A percentile compares a stretch with the other conserved stretches of the same genome.
Conservation (phyloP, 345 rosid genomes). For the Angophora floribunda region DNA sequence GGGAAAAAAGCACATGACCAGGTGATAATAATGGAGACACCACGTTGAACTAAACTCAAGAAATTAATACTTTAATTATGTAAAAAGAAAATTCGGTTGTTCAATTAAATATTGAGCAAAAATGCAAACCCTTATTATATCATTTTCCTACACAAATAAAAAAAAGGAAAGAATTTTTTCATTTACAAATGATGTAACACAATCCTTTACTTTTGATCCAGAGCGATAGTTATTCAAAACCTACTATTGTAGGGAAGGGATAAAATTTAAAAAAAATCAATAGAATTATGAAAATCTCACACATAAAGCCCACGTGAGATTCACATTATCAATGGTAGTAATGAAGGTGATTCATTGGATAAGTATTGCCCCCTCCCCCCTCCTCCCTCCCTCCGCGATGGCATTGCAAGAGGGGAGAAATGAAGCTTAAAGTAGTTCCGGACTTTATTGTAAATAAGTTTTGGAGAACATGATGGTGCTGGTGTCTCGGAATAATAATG, state of each 20-base stretch:
- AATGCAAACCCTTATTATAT: not conserved
- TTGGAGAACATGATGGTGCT: not conserved
- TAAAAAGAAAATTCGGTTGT: not conserved
- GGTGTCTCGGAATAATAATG: not conserved
- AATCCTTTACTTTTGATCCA: not conserved
- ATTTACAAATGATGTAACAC: not conserved
- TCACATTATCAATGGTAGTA: accelerated
- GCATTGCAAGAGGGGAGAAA: not conserved
- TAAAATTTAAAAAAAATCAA: not conserved
- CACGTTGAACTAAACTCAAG: not conserved
- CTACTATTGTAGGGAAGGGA: accelerated
- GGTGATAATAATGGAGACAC: not conserved
- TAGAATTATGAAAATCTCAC: not conserved
- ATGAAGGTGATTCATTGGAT: not conserved
- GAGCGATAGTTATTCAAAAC: not conserved
- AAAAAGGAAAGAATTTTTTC: too few species aligned
- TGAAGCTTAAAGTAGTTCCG: not conserved
- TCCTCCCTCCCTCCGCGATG: not conserved
- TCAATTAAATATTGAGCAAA: not conserved
- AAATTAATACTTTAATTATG: too few species aligned
- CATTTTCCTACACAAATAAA: not conserved
- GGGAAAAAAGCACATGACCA: not conserved
- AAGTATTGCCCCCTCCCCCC: too few species aligned
- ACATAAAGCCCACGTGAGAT: not conserved
- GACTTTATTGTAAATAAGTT: not conserved